Conservation (phyloP, 768 basidiomycete species). For the Pleurotus djamor region DNA sequence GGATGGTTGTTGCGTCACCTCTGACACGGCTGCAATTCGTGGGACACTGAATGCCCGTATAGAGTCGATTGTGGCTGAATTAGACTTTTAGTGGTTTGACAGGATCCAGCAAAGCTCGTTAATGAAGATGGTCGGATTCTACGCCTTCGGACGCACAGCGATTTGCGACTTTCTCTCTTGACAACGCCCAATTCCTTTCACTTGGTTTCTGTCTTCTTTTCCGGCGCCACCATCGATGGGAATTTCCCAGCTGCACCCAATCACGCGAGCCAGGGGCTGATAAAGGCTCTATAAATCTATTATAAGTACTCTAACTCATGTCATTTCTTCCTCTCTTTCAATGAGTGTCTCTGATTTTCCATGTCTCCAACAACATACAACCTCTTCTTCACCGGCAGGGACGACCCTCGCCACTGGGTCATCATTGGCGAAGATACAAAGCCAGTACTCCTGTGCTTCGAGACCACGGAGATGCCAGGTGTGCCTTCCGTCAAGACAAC, state of each 20-base stretch:
- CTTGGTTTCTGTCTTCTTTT: slow-evolving; percentile 30
- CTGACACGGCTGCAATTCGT: not conserved
- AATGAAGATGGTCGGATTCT: not conserved
- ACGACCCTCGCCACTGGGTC: slow-evolving; percentile 66
- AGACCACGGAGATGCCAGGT: slow-evolving; percentile 48
- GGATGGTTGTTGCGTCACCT: not conserved
- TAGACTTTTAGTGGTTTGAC: slow-evolving; percentile 13
- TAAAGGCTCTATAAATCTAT: slow-evolving; percentile 38
- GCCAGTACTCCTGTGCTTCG: slow-evolving; percentile 64
- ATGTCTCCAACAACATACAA: slow-evolving; percentile 45
- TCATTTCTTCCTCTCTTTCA: slow-evolving; percentile 21
- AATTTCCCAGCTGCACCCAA: slow-evolving; percentile 47
- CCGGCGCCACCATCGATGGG: slow-evolving; percentile 48
- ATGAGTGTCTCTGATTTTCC: slow-evolving; percentile 23
- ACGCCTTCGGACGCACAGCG: not conserved
- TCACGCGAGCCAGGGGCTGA: slow-evolving; percentile 47
- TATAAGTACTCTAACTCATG: slow-evolving; percentile 33
- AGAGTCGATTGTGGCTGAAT: slow-evolving; percentile 4
- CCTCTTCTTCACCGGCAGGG: slow-evolving; percentile 68
- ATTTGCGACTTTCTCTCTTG: not conserved
- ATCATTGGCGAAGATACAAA: slow-evolving; percentile 64
- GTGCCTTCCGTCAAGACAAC: slow-evolving; percentile 44
- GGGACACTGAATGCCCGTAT: not conserved
- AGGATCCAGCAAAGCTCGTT: not conserved
- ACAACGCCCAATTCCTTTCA: not conserved